These are phyloP conservation scores for Diplodia seriata DNA, from an alignment of 2,329 filamentous ascomycete genomes.

Conservation along the genomic window DNA sequence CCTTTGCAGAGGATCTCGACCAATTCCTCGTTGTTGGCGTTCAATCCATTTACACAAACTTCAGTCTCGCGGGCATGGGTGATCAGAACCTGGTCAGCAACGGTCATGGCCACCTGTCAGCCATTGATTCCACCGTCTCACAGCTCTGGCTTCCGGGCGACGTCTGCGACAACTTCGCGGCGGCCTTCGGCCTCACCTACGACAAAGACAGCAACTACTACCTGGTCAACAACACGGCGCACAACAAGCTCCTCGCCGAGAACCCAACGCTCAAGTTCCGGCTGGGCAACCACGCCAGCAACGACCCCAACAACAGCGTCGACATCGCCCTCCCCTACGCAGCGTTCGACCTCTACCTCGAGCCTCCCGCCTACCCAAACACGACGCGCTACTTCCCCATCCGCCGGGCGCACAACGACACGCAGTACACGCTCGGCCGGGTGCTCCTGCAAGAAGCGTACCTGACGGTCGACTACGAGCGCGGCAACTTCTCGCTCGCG, in stretches of 20 bases:
- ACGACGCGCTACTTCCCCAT: slow-evolving; percentile 47
- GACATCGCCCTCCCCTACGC: background rate
- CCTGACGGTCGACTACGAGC: slow-evolving; percentile 47
- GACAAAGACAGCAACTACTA: slow-evolving; percentile 48
- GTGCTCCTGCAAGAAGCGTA: slow-evolving; percentile 49
- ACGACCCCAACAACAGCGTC: background rate
- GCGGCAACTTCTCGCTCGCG: slow-evolving; percentile 40
- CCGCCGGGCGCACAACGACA: slow-evolving; percentile 45
- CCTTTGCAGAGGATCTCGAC: background rate
- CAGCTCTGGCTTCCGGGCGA: slow-evolving; percentile 39
- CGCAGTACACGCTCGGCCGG: slow-evolving; percentile 39
- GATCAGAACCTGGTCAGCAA: background rate
- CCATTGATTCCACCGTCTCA: slow-evolving; percentile 1
- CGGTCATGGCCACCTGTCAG: background rate
- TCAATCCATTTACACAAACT: background rate
- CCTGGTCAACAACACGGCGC: slow-evolving; percentile 47
- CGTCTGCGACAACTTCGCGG: slow-evolving; percentile 51
- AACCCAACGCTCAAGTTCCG: slow-evolving; percentile 50
- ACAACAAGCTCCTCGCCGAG: slow-evolving; percentile 40
- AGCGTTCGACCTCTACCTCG: background rate
- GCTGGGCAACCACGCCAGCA: slow-evolving; percentile 36
- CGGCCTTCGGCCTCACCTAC: slow-evolving; percentile 50
- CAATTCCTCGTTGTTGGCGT: background rate
- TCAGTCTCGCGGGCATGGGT: background rate
- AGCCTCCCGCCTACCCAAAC: background rate